These are phyloP conservation scores for Ceratocystis huliohia DNA, from an alignment of 2,329 filamentous ascomycete genomes.

Conservation along the genomic window DNA sequence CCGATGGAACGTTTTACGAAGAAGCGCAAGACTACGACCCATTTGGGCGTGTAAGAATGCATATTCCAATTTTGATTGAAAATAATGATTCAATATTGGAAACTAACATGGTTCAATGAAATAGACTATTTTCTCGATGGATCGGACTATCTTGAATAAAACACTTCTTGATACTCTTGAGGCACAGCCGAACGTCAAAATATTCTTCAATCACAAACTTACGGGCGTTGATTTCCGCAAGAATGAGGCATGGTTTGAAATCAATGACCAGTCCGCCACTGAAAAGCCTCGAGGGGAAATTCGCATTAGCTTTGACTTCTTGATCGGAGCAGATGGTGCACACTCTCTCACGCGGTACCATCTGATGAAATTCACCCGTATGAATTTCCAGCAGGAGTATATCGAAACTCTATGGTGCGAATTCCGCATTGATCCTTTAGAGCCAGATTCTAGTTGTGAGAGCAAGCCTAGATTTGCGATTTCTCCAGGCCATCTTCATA, in stretches of 20 bases:
- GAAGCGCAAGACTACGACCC: constrained; percentile 82
- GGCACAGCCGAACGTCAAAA: constrained; percentile 71
- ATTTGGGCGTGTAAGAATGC: constrained; percentile 61
- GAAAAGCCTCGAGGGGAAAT: constrained; percentile 50
- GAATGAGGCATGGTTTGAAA: constrained; percentile 79
- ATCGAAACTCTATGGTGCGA: constrained; percentile 97
- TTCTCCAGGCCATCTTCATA: constrained; percentile 86
- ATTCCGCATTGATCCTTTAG: constrained; percentile 58
- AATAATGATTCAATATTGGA: neutral
- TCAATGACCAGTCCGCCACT: constrained; percentile 22
- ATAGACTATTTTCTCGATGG: constrained; percentile 75
- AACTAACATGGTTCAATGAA: constrained; percentile 34
- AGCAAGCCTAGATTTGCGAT: constrained; percentile 52
- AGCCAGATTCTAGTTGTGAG: constrained; percentile 25
- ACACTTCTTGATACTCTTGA: constrained; percentile 73
- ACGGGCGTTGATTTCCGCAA: constrained; percentile 73
- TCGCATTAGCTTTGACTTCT: constrained; percentile 75
- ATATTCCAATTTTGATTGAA: neutral
- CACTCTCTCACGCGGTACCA: constrained; percentile 86
- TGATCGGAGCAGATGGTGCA: constrained; percentile 90
- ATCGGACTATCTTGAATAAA: constrained; percentile 72
- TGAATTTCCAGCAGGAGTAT: constrained; percentile 88
- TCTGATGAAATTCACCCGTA: constrained; percentile 85
- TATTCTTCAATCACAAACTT: constrained; percentile 89
- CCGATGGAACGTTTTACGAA: constrained; percentile 56